These are phyloP conservation scores for Solanum hybrid DNA, from an alignment of 305 asterid genomes.

Conservation along the genomic window DNA sequence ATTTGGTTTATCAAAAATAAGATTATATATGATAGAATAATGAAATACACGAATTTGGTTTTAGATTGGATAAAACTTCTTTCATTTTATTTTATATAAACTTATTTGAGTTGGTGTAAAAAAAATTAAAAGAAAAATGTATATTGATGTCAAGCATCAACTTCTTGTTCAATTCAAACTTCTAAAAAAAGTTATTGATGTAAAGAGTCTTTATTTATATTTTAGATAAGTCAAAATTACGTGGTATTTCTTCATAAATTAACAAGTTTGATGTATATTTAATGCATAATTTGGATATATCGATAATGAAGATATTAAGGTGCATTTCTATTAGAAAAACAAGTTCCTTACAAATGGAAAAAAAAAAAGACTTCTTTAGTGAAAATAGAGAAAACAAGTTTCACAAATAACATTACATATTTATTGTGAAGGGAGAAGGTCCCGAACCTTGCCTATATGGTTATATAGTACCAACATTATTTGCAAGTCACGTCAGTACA, in stretches of 20 bases:
- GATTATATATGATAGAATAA: neutral
- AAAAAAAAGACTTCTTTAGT: neutral
- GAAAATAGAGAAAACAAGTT: neutral
- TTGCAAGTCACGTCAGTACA: rapidly evolving
- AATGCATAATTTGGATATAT: neutral
- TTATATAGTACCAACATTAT: too few relatives aligned
- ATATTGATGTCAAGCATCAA: neutral
- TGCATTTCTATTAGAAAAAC: neutral
- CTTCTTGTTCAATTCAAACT: too few relatives aligned
- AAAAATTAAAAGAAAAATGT: neutral
- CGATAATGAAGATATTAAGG: neutral
- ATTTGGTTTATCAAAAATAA: too few relatives aligned
- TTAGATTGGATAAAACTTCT: neutral
- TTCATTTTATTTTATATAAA: neutral
- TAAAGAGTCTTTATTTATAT: neutral
- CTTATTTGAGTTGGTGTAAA: neutral
- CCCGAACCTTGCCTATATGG: rapidly evolving
- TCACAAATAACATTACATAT: neutral
- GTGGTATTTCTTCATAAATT: neutral
- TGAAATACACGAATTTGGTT: neutral
- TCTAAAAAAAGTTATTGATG: neutral
- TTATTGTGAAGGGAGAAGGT: neutral
- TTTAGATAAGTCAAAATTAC: neutral
- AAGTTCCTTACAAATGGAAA: neutral
- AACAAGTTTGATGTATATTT: neutral